Conservation (phyloP, 257 asterid species). For the Ilex asprella region DNA sequence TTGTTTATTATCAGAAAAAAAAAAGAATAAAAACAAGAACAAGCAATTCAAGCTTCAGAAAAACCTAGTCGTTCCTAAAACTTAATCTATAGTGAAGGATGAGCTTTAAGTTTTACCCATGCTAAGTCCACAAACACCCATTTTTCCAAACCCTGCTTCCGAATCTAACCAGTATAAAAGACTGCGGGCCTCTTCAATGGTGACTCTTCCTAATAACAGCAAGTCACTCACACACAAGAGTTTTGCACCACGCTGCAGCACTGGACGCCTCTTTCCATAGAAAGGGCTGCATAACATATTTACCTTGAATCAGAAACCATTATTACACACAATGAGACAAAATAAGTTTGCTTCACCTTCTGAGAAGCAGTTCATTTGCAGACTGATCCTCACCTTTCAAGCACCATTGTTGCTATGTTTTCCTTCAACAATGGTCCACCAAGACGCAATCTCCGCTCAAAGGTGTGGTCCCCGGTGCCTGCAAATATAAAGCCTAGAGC, state of each 20-base stretch:
- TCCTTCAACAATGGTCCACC: slow-evolving; percentile 89
- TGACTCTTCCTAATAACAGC: slow-evolving; percentile 82
- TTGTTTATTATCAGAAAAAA: too few species aligned
- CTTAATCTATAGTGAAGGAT: neutral
- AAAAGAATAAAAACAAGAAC: too few species aligned
- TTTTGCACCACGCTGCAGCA: slow-evolving; percentile 84
- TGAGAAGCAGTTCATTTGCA: neutral
- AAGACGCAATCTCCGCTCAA: slow-evolving; percentile 89
- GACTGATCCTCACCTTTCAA: slow-evolving; percentile 58
- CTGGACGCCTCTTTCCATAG: slow-evolving; percentile 91
- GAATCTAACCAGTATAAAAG: slow-evolving; percentile 80
- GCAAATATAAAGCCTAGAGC: slow-evolving; percentile 11
- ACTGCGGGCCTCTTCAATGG: slow-evolving; percentile 92
- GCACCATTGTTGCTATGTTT: slow-evolving; percentile 97
- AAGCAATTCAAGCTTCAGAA: too few species aligned
- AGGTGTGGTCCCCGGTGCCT: slow-evolving; percentile 96
- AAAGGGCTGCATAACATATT: slow-evolving; percentile 63
- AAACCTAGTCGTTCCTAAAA: neutral
- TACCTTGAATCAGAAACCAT: slow-evolving; percentile 12
- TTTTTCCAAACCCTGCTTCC: slow-evolving; percentile 85
- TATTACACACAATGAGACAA: neutral
- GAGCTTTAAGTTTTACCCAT: slow-evolving; percentile 60
- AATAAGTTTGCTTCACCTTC: neutral
- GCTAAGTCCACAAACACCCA: slow-evolving; percentile 96
- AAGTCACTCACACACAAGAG: slow-evolving; percentile 94